These are phyloP conservation scores for Solanum microdontum DNA, from an alignment of 257 asterid species.

Conservation along the genomic window DNA sequence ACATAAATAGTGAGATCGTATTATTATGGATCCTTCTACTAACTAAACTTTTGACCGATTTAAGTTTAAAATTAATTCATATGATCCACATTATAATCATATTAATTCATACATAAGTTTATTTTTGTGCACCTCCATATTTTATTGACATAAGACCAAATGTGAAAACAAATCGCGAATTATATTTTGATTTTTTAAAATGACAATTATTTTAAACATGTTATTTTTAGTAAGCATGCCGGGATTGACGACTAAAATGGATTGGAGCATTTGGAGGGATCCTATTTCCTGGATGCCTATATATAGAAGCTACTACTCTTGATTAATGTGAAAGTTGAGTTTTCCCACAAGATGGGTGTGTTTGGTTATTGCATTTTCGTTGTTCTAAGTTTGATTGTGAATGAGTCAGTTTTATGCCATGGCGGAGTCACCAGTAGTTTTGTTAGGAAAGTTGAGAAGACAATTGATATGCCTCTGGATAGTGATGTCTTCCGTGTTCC, in stretches of 20 bases:
- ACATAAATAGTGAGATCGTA: neutral
- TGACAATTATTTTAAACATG: neutral
- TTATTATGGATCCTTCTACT: neutral
- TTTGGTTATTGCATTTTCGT: conserved; percentile 10
- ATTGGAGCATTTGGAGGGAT: neutral
- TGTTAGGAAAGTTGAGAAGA: conserved; percentile 40
- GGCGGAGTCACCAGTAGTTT: conserved; percentile 65
- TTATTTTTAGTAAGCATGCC: neutral
- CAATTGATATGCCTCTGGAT: conserved; percentile 63
- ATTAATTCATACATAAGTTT: neutral
- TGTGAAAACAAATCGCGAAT: neutral
- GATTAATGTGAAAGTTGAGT: neutral
- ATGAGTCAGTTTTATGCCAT: conserved; percentile 40
- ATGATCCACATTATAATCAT: neutral
- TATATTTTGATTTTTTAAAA: neutral
- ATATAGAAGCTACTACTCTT: neutral
- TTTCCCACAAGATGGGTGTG: conserved; percentile 17
- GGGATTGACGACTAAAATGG: neutral
- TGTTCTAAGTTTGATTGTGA: conserved; percentile 21
- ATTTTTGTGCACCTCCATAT: neutral
- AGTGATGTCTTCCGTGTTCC: conserved; percentile 75
- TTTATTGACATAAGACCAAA: neutral
- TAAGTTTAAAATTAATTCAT: neutral
- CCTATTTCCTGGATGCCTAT: neutral
- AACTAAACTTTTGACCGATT: neutral